Base-by-base conservation (phyloP, 768 basidiomycete genomes). In the Calocybe cyanea region DNA sequence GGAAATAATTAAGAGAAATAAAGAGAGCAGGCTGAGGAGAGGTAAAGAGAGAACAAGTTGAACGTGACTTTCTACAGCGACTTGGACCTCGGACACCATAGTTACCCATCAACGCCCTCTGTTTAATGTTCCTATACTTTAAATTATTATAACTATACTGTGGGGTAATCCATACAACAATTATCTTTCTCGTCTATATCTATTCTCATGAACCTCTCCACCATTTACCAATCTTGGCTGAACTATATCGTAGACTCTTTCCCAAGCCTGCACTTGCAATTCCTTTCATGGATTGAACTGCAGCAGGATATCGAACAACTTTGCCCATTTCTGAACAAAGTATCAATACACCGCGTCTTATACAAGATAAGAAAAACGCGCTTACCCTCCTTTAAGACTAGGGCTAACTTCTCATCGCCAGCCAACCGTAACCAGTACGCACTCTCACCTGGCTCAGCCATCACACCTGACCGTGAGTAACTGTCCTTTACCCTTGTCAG, bases 151-250 rank as follows among this genome's bases (percentile, higher is more conserved):
- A 30, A 35, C 9, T 45, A 48, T 47, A 38, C 43, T 40, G 38
- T 32, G 45, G 45, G 41, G 42, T 47, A 51, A 37, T 40, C 30
- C 13, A 43, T 37, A 21, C 18, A 9, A 53, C 51, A 52, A 24
- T 20, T 36, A 38, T 43, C 24, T 50, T 45, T 46, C 42, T 19
- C 38, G 25, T 44, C 39, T 38, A 45, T 45, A 37, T 33, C 48
- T 41, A 43, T 20, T 52, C 46, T 23, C 43, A 42, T 19, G 56
- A 50, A 10, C 75, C 70, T 37, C 55, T 57, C 80, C 87, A 87
- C 87, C 92, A 96, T 66, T 97, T 97, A 30, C 76, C 65, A 15
- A 94, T 69, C 69, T 97, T 97, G 37, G 83, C 80, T 19, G 73
- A 53, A 36, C 78, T 69, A 57, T 97, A 97, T 34, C 77, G 78